Conservation (phyloP, 2,329 filamentous ascomycete genomes). For the Didymellaceae sp. region DNA sequence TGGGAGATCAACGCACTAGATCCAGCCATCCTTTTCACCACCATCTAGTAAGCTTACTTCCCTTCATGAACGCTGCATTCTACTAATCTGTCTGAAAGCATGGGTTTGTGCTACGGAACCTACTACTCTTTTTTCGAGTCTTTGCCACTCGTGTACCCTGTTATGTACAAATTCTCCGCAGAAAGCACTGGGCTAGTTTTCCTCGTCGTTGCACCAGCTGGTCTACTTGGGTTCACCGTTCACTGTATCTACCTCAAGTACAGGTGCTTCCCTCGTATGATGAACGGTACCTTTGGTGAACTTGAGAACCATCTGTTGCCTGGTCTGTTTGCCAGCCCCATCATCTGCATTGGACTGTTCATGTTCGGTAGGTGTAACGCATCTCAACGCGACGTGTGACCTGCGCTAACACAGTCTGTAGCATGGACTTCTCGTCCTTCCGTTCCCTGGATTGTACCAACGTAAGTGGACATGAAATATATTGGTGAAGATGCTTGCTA, state of each 20-base stretch:
- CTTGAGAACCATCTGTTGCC: conserved; percentile 76
- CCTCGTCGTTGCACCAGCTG: conserved; percentile 77
- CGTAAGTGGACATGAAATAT: conserved; percentile 23
- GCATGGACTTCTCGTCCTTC: conserved; percentile 68
- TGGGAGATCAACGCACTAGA: conserved; percentile 84
- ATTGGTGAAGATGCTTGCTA: not conserved
- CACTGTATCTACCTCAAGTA: conserved; percentile 78
- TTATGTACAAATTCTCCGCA: conserved; percentile 76
- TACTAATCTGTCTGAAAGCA: conserved; percentile 44
- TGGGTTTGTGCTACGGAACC: conserved; percentile 77
- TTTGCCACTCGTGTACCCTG: conserved; percentile 69
- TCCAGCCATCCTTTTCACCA: conserved; percentile 81
- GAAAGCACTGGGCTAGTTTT: conserved; percentile 82
- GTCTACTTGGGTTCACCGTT: conserved; percentile 67
- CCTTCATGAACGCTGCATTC: not conserved
- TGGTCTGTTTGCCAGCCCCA: conserved; percentile 60
- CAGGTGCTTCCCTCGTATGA: conserved; percentile 68
- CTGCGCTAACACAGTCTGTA: conserved; percentile 1
- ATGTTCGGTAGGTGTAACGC: conserved; percentile 58
- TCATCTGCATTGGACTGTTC: conserved; percentile 69
- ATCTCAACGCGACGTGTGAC: not conserved
- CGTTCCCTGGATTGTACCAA: conserved; percentile 63
- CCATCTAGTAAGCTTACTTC: conserved; percentile 63
- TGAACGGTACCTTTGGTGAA: conserved; percentile 71
- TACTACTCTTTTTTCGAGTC: conserved; percentile 77